Evolutionary conservation across 331 rosid species (phyloP), one percentile per base, ranked within the genome.

Genomic region (Rosa hybrid): DNA sequence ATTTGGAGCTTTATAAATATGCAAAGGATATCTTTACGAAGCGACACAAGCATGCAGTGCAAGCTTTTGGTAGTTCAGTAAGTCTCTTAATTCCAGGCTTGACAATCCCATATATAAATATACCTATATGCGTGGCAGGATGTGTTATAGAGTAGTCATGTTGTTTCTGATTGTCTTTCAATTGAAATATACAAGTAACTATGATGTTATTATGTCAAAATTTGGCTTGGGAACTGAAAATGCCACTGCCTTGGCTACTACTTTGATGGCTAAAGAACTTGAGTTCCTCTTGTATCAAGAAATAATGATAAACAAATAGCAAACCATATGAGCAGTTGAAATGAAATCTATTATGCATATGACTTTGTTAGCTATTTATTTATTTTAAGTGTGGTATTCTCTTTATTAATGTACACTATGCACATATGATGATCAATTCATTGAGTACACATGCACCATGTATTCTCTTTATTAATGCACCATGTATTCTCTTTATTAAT

Each of bases 1-100:
- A 96, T 85, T 18, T 96, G 77, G 94, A 96, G 82, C 96, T 96
- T 63, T 93, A 91, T 59, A 83, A 88, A 79, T 80, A 96, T 81
- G 99, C 98, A 0, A 87, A 87, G 75, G 71, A 74, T 68, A 82
- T 93, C 79, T 96, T 90, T 85, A 67, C 83, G 72, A 89, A 78
- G 78, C 92, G 87, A 77, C 97, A 86, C 64, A 84, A 71, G 82
- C 83, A 51, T 72, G 65, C 84, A 34, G 72, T 76, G 57, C 86
- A 64, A 74, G 82, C 86, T 46, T 78, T 81, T 82, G 81, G 25
- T 60, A 72, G 82, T 48, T 85, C 77, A 77, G 99, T 96, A 90
- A 86, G 87, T 71, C 48, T 77, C 44, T 78, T 49, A 60, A 27
- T 42, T 74, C 75, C 30, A 76, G 69, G 71, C 79, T 71, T 76